A percentile compares a stretch with the other conserved stretches of the same genome.
phyloP scores from a whole-genome alignment of 2,329 filamentous ascomycete genomes.

The Harringtonia aguacate region DNA sequence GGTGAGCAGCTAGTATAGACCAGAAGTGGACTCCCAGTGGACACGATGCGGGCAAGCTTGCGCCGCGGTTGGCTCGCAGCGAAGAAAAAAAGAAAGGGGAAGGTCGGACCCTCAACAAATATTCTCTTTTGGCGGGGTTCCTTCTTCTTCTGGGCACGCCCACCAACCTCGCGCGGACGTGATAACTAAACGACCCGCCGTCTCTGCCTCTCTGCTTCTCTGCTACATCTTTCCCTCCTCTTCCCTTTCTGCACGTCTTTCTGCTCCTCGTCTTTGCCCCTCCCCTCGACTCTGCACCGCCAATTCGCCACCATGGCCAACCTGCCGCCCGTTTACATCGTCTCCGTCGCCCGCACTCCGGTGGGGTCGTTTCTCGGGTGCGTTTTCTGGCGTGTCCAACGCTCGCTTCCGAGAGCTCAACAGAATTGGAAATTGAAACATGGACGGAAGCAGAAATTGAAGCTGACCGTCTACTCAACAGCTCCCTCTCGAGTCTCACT shows the following conservation, averaged over 20 bases:
- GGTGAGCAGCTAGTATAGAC: not conserved
- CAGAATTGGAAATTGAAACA: not conserved
- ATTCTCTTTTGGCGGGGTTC: not conserved
- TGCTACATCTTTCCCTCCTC: not conserved
- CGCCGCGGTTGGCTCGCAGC: not conserved
- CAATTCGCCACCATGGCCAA: conserved; percentile 54
- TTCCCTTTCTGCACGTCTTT: too few species aligned
- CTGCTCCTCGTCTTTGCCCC: not conserved
- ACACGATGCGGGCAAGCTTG: too few species aligned
- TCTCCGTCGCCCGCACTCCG: conserved; percentile 82
- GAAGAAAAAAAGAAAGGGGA: not conserved
- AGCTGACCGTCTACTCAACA: conserved; percentile 28
- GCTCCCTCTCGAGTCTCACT: conserved; percentile 77
- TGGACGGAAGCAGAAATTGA: not conserved
- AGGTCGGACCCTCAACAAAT: conserved; percentile 4
- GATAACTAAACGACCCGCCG: not conserved
- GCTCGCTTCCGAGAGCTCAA: too few species aligned
- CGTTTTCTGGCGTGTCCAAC: too few species aligned
- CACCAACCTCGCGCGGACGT: not conserved
- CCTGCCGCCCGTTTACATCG: conserved; percentile 87
- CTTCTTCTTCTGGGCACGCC: not conserved
- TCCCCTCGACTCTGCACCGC: not conserved
- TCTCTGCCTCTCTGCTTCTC: not conserved
- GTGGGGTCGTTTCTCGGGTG: conserved; percentile 92
- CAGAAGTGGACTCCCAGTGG: too few species aligned